Evolutionary conservation across 257 asterid species (phyloP), one percentile per base, ranked within the genome.

Genomic region (Petrea volubilis): DNA sequence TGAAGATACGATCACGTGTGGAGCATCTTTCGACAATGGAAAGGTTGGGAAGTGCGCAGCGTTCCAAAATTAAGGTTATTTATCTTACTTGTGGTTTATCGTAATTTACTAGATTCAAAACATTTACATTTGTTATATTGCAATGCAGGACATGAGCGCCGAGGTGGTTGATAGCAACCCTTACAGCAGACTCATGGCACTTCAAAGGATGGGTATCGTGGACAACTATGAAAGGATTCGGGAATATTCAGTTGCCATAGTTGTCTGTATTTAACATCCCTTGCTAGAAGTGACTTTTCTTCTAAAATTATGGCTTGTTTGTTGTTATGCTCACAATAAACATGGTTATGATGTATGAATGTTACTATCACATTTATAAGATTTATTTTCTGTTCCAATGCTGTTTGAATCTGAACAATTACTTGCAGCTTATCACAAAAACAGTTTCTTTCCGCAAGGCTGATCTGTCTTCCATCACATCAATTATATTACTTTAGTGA

Each of bases 161-260:
- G 97, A 90, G 85, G 97, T 93, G 82, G 95, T 93, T 61, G 97
- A 90, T 68, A 94, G 96, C 92, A 94, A 94, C 68, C 99, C 98
- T 38, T 94, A 91, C 78, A 94, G 99, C 67, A 84, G 99, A 80
- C 97, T 94, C 68, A 94, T 94, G 99, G 97, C 98, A n/a, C 97
- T 94, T 73, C 96, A 94, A 56, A 88, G 99, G 88, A 91, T 94
- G 99, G 99, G 99, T 36, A 92, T 94, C 47, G 99, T 94, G 76
- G 90, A 84, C 20, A 94, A 94, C 77, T 94, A 91, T 60, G 98
- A 94, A 84, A 84, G 91, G 71, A 89, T 94, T 46, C 86, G 97
- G 56, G 91, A 88, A 6, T 91, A 81, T 77, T 94, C 98, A 11
- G 86, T 91, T 77, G 99, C 98, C 80, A 94, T 94, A 68, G 93